Evolutionary conservation across 2,329 filamentous ascomycete genomes (phyloP).

Genomic region (Fusarium chlamydosporum): DNA sequence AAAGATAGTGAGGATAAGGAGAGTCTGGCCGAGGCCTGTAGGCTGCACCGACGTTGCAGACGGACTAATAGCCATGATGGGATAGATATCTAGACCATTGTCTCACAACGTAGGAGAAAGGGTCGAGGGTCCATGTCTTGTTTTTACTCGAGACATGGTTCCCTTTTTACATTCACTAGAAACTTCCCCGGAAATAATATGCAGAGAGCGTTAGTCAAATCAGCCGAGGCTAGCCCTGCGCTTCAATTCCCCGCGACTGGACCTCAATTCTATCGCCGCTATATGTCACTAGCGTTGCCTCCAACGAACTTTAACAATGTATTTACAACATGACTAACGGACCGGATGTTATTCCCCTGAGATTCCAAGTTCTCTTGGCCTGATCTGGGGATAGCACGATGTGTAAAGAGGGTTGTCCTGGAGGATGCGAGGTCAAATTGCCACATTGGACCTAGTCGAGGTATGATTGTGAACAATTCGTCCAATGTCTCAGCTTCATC

Average conservation of each 20-base stretch:
- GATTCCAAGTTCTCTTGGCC: neutral
- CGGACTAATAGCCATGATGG: conserved; percentile 22
- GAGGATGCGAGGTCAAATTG: too few species aligned
- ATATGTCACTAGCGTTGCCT: neutral
- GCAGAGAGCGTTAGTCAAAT: neutral
- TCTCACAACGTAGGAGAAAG: neutral
- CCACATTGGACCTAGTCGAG: too few species aligned
- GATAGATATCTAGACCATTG: neutral
- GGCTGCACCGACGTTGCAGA: conserved; percentile 17
- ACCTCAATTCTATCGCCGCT: neutral
- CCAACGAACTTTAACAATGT: neutral
- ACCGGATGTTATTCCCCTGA: neutral
- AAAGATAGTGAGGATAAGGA: conserved; percentile 18
- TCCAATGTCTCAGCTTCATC: neutral
- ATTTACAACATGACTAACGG: neutral
- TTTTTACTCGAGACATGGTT: neutral
- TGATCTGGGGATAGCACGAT: neutral
- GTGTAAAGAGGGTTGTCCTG: neutral
- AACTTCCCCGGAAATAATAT: neutral
- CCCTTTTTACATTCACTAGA: neutral
- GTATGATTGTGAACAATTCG: neutral
- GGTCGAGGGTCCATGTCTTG: too few species aligned
- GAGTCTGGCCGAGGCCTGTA: conserved; percentile 17
- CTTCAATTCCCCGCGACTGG: neutral
- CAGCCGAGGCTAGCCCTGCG: neutral